A percentile compares a stretch with the other conserved stretches of the same genome.
phyloP scores from a whole-genome alignment of 306 rosid species.

The Aeschynomene evenia region DNA sequence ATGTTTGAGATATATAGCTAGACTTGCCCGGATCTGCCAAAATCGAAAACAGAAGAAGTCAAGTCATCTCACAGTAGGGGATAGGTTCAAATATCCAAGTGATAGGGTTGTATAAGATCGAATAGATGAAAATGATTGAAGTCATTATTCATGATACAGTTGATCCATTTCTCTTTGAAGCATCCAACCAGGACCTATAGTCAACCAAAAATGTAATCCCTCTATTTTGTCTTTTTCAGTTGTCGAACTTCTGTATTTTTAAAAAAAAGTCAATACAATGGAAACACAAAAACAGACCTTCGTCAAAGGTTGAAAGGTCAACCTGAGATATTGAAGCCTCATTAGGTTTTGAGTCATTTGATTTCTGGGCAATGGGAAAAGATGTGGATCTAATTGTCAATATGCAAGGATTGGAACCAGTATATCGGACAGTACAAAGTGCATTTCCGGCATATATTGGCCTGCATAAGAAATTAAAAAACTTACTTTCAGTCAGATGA shows the following conservation, averaged over 20 bases:
- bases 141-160: slow-evolving; percentile 13
- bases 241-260: too few species aligned
- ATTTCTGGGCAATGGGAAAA: slow-evolving; percentile 49
- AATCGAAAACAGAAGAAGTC: not conserved
- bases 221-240: slow-evolving; percentile 6
- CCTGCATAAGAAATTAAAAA: slow-evolving; percentile 51
- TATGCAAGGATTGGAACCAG: slow-evolving; percentile 80
- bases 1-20: slow-evolving; percentile 60
- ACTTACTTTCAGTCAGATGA: slow-evolving; percentile 19
- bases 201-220: not conserved
- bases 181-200: slow-evolving; percentile 19
- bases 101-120: not conserved
- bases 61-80: not conserved
- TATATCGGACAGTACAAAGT: slow-evolving; percentile 71
- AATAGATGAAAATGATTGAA: slow-evolving; percentile 17
- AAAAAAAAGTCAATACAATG: slow-evolving; percentile 9
- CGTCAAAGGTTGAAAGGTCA: slow-evolving; percentile 84
- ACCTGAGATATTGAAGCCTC: slow-evolving; percentile 77
- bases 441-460: slow-evolving; percentile 99
- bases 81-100: slow-evolving; percentile 27
- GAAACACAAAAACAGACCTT: slow-evolving; percentile 63
- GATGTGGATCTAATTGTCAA: slow-evolving; percentile 86
- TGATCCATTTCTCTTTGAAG: slow-evolving; percentile 27
- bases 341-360: slow-evolving; percentile 51
- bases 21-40: slow-evolving; percentile 69